A percentile compares a stretch with the other conserved stretches of the same genome.
Evolutionary conservation across 164 flowering plant genomes (phyloP).

Genomic region (grape (Vitis vinifera)): DNA sequence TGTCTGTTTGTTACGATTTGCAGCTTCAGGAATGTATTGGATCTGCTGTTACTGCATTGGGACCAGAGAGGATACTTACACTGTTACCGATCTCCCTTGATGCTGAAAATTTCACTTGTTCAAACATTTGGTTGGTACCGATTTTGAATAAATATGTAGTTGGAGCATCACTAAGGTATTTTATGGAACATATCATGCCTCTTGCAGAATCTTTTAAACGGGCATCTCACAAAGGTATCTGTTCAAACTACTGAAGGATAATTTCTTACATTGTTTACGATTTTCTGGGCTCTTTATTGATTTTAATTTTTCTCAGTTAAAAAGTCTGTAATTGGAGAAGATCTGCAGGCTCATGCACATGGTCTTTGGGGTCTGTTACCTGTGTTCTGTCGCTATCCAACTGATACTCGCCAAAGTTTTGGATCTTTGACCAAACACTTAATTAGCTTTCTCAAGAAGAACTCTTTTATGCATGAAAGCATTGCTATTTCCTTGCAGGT

Average conservation of each 20-base stretch:
- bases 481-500: slow-evolving; percentile 74
- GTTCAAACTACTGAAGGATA: background rate
- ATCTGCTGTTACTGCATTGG: slow-evolving; percentile 85
- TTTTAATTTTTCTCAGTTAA: slow-evolving; percentile 40
- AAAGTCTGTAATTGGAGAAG: slow-evolving; percentile 39
- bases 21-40: slow-evolving; percentile 84
- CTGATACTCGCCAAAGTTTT: slow-evolving; percentile 52
- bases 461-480: slow-evolving; percentile 49
- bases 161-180: slow-evolving; percentile 73
- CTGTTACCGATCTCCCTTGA: slow-evolving; percentile 63
- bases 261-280: background rate
- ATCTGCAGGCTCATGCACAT: slow-evolving; percentile 57
- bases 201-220: slow-evolving; percentile 62
- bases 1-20: slow-evolving; percentile 16
- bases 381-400: slow-evolving; percentile 71
- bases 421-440: slow-evolving; percentile 44
- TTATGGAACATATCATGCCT: slow-evolving; percentile 71
- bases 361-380: slow-evolving; percentile 73
- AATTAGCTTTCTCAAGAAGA: slow-evolving; percentile 45
- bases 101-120: slow-evolving; percentile 43
- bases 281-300: slow-evolving; percentile 8
- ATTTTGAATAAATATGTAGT: slow-evolving; percentile 57
- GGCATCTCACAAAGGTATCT: slow-evolving; percentile 60
- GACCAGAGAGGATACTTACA: slow-evolving; percentile 69
- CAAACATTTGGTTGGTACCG: slow-evolving; percentile 86